phyloP scores from a whole-genome alignment of 805 yeast genomes.

The Lachancea cidri region DNA sequence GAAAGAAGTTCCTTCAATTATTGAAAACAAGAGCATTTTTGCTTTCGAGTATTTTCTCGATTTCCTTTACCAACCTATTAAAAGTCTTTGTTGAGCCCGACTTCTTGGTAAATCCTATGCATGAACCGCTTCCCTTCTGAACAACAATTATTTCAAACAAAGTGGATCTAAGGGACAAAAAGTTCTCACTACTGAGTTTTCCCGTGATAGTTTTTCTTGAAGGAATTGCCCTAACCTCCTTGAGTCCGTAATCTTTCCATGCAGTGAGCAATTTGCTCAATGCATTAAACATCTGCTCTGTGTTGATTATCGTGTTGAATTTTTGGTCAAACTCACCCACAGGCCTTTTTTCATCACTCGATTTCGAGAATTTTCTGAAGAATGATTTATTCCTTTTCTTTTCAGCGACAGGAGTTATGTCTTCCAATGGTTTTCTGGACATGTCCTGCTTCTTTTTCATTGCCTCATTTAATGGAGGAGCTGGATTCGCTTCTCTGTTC shows the following conservation, averaged over 20 bases:
- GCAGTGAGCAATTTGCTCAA: conserved; percentile 54
- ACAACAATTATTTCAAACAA: conserved; percentile 52
- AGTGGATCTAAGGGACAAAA: conserved; percentile 58
- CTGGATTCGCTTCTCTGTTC: not conserved
- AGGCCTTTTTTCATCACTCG: conserved; percentile 11
- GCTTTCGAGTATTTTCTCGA: conserved; percentile 57
- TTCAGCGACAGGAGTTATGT: conserved; percentile 15
- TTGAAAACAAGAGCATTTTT: conserved; percentile 48
- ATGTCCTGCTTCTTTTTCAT: conserved; percentile 7
- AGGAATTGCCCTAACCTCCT: conserved; percentile 45
- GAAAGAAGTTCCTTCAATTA: not conserved
- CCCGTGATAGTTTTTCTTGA: conserved; percentile 49
- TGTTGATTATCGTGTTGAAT: conserved; percentile 31
- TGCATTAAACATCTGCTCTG: conserved; percentile 59
- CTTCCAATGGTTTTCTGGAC: conserved; percentile 15
- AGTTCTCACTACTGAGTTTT: conserved; percentile 53
- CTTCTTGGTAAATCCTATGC: conserved; percentile 52
- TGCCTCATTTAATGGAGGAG: conserved; percentile 12
- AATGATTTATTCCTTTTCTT: conserved; percentile 26
- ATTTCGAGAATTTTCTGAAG: conserved; percentile 33
- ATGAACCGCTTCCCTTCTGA: conserved; percentile 45
- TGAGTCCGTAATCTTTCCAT: conserved; percentile 70
- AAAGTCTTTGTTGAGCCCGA: conserved; percentile 64
- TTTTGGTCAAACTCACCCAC: conserved; percentile 15
- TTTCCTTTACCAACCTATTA: conserved; percentile 53